Evolutionary conservation across 2,329 filamentous ascomycete species (phyloP).

Genomic region (Epichloe coenophiala): DNA sequence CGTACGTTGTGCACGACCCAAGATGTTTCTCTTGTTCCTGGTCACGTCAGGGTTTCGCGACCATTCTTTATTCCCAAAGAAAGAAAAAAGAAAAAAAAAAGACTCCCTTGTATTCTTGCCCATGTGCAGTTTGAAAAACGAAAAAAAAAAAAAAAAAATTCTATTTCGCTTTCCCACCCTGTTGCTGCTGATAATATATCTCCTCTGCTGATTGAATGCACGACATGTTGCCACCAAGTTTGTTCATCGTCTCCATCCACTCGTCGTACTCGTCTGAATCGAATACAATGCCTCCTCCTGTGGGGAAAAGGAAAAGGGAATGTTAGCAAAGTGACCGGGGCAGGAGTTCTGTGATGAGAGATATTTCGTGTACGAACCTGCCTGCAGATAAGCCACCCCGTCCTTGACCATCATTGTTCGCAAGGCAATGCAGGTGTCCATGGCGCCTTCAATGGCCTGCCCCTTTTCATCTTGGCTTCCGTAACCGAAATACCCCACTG

Average conservation of each 20-base stretch:
- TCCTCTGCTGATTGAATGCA: slow-evolving; percentile 78
- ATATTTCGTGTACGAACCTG: slow-evolving; percentile 29
- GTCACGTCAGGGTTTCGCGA: too few relatives aligned
- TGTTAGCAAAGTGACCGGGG: neutral
- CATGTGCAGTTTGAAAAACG: neutral
- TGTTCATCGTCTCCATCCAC: slow-evolving; percentile 90
- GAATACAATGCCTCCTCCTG: slow-evolving; percentile 77
- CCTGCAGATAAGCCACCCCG: slow-evolving; percentile 79
- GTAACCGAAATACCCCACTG: slow-evolving; percentile 94
- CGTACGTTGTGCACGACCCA: too few relatives aligned
- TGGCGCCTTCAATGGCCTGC: slow-evolving; percentile 58
- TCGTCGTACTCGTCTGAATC: slow-evolving; percentile 90
- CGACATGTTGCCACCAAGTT: slow-evolving; percentile 78
- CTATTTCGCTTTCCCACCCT: slow-evolving; percentile 3
- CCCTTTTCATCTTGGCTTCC: slow-evolving; percentile 54
- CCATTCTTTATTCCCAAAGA: too few relatives aligned
- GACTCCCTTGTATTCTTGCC: neutral
- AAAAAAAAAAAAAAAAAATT: neutral
- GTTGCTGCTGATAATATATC: slow-evolving; percentile 30
- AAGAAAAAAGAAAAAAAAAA: too few relatives aligned
- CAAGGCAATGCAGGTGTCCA: slow-evolving; percentile 75
- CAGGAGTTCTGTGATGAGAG: neutral
- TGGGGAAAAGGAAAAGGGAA: neutral
- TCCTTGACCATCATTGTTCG: slow-evolving; percentile 93
- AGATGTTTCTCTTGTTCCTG: too few relatives aligned